phyloP scores from a whole-genome alignment of 768 basidiomycete genomes.

The Xerocomellus intermedius region DNA sequence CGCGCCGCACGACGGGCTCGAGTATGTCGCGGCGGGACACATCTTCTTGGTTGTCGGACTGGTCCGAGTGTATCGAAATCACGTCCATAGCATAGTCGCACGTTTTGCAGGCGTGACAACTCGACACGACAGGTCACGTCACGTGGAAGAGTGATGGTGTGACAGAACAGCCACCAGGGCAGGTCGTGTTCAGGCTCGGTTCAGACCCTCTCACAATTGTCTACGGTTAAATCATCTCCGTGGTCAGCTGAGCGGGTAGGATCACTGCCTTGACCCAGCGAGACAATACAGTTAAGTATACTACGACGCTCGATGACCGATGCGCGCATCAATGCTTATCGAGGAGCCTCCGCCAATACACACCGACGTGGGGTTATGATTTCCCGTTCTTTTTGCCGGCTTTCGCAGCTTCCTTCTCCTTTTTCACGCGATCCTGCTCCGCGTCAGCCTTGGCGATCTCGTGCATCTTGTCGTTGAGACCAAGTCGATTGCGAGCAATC shows the following conservation, averaged over 20 bases:
- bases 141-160: conserved; percentile 17
- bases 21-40: conserved; percentile 52
- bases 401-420: conserved; percentile 55
- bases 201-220: conserved; percentile 5
- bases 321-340: neutral
- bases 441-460: conserved; percentile 73
- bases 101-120: conserved; percentile 13
- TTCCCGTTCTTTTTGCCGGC: conserved; percentile 34
- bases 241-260: neutral
- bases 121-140: conserved; percentile 28
- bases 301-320: neutral
- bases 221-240: conserved; percentile 18
- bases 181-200: neutral
- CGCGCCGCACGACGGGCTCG: conserved; percentile 65
- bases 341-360: neutral
- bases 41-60: conserved; percentile 29
- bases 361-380: conserved; percentile 19
- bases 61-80: conserved; percentile 33
- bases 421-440: conserved; percentile 52
- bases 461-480: conserved; percentile 86
- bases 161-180: neutral
- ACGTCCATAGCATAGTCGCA: conserved; percentile 23
- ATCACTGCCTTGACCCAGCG: neutral
- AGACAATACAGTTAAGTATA: conserved; percentile 1
- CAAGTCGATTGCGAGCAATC: conserved; percentile 90